Evolutionary conservation across 768 basidiomycete species (phyloP).

Genomic region (Trametes cingulata): DNA sequence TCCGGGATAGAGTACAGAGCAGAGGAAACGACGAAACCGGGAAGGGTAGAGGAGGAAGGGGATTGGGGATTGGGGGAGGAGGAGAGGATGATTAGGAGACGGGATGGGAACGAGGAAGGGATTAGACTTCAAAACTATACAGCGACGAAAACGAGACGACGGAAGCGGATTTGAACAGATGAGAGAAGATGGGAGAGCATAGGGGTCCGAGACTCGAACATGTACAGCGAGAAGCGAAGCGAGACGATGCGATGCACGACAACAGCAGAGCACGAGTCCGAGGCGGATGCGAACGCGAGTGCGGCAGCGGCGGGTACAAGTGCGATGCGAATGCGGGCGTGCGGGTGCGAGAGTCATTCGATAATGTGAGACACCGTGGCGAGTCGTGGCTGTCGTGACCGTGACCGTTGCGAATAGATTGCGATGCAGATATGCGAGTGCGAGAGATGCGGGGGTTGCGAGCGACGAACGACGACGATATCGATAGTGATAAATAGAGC

Average conservation of each 20-base stretch:
- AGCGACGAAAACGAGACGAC: not conserved
- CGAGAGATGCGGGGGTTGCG: not conserved
- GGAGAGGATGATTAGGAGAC: not conserved
- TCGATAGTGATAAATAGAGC: constrained; percentile 13
- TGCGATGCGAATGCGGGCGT: no score
- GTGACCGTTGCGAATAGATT: constrained; percentile 1
- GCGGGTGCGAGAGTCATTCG: not conserved
- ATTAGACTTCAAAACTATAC: constrained; percentile 1
- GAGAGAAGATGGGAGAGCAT: not conserved
- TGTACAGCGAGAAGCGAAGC: constrained; percentile 2
- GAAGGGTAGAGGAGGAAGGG: not conserved
- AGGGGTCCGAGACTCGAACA: not conserved
- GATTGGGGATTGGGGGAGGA: not conserved
- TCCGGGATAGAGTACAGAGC: not conserved
- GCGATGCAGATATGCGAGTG: not conserved
- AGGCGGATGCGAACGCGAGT: no score
- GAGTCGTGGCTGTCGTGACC: constrained; percentile 15
- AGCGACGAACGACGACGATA: constrained; percentile 11
- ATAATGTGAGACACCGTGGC: constrained; percentile 3
- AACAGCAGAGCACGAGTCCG: not conserved
- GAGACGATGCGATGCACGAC: not conserved
- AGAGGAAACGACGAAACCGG: not conserved
- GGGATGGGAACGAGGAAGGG: not conserved
- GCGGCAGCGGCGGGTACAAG: not conserved
- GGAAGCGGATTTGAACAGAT: not conserved